A percentile compares a stretch with the other conserved stretches of the same genome.
These are phyloP conservation scores for Phycomyces nitens DNA, from an alignment of 192 early-diverging fungal species.

Conservation along the genomic window DNA sequence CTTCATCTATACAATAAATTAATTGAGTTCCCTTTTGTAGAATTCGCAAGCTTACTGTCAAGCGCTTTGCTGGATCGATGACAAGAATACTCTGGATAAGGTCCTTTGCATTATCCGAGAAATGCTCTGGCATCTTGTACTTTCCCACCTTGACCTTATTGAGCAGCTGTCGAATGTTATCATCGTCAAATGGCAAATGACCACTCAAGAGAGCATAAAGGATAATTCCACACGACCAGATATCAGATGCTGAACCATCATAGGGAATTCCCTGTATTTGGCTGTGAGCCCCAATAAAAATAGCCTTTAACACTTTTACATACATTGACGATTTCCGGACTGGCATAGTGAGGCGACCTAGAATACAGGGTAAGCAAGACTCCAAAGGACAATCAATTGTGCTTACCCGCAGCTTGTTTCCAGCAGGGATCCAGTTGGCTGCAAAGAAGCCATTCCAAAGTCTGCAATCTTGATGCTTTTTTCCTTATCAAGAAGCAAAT, in stretches of 20 bases:
- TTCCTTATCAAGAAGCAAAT: constrained; percentile 52
- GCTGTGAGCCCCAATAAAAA: neutral
- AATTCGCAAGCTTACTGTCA: constrained; percentile 50
- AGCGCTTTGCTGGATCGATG: constrained; percentile 35
- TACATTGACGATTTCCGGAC: constrained; percentile 69
- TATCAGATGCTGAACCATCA: constrained; percentile 62
- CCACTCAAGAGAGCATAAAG: constrained; percentile 68
- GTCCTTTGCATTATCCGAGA: constrained; percentile 33
- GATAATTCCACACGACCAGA: constrained; percentile 78
- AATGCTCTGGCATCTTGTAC: constrained; percentile 38
- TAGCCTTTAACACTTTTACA: neutral
- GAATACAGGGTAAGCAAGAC: neutral
- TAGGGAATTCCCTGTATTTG: constrained; percentile 52
- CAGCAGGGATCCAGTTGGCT: constrained; percentile 47
- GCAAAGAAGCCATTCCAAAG: constrained; percentile 80
- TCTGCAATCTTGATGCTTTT: constrained; percentile 82
- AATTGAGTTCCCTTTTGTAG: no score
- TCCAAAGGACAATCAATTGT: neutral
- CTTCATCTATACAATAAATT: constrained; percentile 40
- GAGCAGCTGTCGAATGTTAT: constrained; percentile 62
- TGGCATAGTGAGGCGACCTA: constrained; percentile 71
- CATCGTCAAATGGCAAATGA: constrained; percentile 73
- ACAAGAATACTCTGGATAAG: constrained; percentile 41
- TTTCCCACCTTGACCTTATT: constrained; percentile 45
- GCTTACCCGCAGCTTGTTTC: constrained; percentile 66